Evolutionary conservation across 768 basidiomycete species (phyloP), one percentile per base, ranked within the genome.

Genomic region (Tubosaeta sp.): DNA sequence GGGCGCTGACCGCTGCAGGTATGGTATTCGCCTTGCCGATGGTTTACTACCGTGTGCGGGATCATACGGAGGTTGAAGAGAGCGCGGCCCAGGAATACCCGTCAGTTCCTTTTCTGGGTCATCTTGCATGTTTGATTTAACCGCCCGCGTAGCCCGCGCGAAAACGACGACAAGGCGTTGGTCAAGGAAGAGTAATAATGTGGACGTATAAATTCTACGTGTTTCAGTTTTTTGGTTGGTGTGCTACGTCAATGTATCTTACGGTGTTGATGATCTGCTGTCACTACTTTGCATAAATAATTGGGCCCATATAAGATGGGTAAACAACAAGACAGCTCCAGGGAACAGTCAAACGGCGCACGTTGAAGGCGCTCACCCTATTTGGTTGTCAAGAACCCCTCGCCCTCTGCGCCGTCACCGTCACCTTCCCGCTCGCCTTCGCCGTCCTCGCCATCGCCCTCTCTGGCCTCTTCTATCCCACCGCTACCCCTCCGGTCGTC

Each of bases 21-120:
- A 77, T 88, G 45, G 45, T 85, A 43, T 85, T 81, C 53, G 79
- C 84, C 4, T 59, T 87, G 8, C 87, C 86, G 12, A 87, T 90
- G 87, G 79, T 90, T 22, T 74, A 85, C 59, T 70, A 77, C 49
- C 84, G 87, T 13, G 84, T 89, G 44, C 79, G 72, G 50, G 76
- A 89, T 32, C 76, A 70, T 49, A 78, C 79, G 0, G 78, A 80
- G 1, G 36, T 71, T 5, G 73, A 73, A 0, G 78, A 80, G 1
- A 36, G 71, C 6, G 73, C 72, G 22, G 83, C 80, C 16, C 35
- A 12, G 42, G 84, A 81, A 58, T 61, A 18, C 3, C 6, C 77
- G 83, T 85, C 59, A 61, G 80, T 47, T 52, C 18, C 10, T 30
- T 21, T 16, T 6, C 27, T 21, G 30, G 11, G 2, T 11, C 29